Conservation (phyloP, 345 rosid genomes). For the Kandelia obovata region DNA sequence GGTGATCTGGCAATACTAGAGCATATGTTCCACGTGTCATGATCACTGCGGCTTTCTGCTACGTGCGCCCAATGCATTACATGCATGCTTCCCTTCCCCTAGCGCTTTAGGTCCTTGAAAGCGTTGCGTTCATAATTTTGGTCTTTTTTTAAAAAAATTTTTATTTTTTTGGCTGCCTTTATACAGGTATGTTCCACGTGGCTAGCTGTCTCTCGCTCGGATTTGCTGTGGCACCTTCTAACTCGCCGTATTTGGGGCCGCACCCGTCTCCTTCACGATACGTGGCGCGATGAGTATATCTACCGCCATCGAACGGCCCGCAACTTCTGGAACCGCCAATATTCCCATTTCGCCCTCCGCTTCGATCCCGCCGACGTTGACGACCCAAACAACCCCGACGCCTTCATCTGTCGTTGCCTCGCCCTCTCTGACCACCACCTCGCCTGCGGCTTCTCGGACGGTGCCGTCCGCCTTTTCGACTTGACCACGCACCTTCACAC, state of each 20-base stretch:
- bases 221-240: slow-evolving; percentile 71
- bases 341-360: slow-evolving; percentile 40
- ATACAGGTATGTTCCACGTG: slow-evolving; percentile 85
- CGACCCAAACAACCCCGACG: slow-evolving; percentile 41
- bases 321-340: slow-evolving; percentile 52
- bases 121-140: not conserved
- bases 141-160: not conserved
- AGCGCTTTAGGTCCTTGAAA: not conserved
- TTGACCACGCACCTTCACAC: slow-evolving; percentile 53
- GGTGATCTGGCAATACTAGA: too few species aligned
- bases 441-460: slow-evolving; percentile 87
- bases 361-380: slow-evolving; percentile 56
- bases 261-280: slow-evolving; percentile 34
- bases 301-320: slow-evolving; percentile 58
- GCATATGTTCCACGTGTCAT: not conserved
- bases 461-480: slow-evolving; percentile 70
- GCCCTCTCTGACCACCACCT: slow-evolving; percentile 66
- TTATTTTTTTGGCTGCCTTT: too few species aligned
- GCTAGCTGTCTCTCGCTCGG: slow-evolving; percentile 75
- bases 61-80: not conserved
- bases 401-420: slow-evolving; percentile 73
- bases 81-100: slow-evolving; percentile 5
- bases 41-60: too few species aligned
- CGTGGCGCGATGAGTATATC: slow-evolving; percentile 74
- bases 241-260: slow-evolving; percentile 55